Percentiles rank a stretch among this genome's conserved stretches.
Evolutionary conservation across 2,329 filamentous ascomycete genomes (phyloP).

Genomic region (Ascochyta pisi): DNA sequence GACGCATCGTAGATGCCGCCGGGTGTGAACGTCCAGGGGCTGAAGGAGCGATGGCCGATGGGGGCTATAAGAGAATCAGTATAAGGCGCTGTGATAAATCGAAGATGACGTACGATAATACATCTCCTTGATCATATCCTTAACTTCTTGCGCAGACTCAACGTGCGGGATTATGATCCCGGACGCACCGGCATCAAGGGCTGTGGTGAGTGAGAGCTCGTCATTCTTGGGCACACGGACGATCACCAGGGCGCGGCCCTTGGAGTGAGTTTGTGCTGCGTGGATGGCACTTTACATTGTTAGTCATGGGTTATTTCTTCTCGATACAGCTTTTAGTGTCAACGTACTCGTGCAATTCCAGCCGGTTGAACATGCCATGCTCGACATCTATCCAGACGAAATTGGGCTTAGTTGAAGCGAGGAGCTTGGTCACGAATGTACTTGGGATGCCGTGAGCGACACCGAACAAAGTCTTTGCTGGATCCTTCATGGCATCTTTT

Average conservation of each 20-base stretch:
- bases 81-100: background rate
- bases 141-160: slow-evolving; percentile 34
- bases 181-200: slow-evolving; percentile 34
- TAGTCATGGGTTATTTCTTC: background rate
- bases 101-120: slow-evolving; percentile 22
- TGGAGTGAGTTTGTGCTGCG: slow-evolving; percentile 36
- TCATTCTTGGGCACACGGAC: slow-evolving; percentile 36
- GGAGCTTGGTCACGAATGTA: slow-evolving; percentile 35
- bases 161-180: slow-evolving; percentile 35
- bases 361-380: slow-evolving; percentile 37
- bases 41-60: background rate
- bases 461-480: slow-evolving; percentile 33
- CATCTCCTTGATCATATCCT: slow-evolving; percentile 31
- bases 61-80: too few species aligned
- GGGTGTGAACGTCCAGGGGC: slow-evolving; percentile 36
- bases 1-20: slow-evolving; percentile 28
- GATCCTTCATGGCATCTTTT: slow-evolving; percentile 29
- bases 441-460: slow-evolving; percentile 37
- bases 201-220: slow-evolving; percentile 30
- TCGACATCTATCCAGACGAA: slow-evolving; percentile 40
- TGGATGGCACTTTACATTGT: slow-evolving; percentile 30
- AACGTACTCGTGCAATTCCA: slow-evolving; percentile 35
- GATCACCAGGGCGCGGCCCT: slow-evolving; percentile 31
- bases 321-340: too few species aligned
- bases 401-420: slow-evolving; percentile 36